Percentiles rank a stretch among this genome's conserved stretches.
Conservation (phyloP, 1,284 basidiomycete species). For the Cryptococcus neoformans region DNA sequence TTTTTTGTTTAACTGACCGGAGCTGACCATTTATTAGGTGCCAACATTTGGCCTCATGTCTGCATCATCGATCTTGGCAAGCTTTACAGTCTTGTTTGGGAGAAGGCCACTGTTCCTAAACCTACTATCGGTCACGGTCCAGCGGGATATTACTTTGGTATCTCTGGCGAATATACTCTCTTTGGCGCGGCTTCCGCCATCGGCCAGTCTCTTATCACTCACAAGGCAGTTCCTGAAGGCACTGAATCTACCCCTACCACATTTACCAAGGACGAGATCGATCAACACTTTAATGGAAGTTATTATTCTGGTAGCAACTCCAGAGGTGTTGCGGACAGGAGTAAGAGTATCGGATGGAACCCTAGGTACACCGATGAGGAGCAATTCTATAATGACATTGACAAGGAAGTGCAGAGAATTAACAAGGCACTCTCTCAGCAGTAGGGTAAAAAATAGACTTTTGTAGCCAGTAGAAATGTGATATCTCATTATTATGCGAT, state of each 20-base stretch:
- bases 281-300: conserved; percentile 43
- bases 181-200: conserved; percentile 34
- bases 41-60: conserved; percentile 39
- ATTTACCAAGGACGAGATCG: conserved; percentile 38
- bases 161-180: conserved; percentile 44
- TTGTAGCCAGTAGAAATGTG: background rate
- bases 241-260: conserved; percentile 30
- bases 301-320: conserved; percentile 57
- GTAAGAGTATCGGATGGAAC: conserved; percentile 55
- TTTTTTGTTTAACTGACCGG: no score
- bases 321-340: conserved; percentile 55
- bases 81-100: conserved; percentile 35
- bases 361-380: conserved; percentile 30
- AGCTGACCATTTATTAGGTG: conserved; percentile 15
- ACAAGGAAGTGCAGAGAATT: conserved; percentile 18
- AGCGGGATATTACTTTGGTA: conserved; percentile 46
- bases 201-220: conserved; percentile 32
- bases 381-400: conserved; percentile 25
- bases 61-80: conserved; percentile 28
- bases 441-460: conserved; percentile 1
- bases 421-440: conserved; percentile 20
- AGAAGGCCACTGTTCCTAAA: conserved; percentile 11
- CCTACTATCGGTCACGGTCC: conserved; percentile 37
- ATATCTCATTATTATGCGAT: no score
- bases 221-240: conserved; percentile 15